These are phyloP conservation scores for Triangularia verruculosa DNA, from an alignment of 2,329 filamentous ascomycete species.

Conservation along the genomic window DNA sequence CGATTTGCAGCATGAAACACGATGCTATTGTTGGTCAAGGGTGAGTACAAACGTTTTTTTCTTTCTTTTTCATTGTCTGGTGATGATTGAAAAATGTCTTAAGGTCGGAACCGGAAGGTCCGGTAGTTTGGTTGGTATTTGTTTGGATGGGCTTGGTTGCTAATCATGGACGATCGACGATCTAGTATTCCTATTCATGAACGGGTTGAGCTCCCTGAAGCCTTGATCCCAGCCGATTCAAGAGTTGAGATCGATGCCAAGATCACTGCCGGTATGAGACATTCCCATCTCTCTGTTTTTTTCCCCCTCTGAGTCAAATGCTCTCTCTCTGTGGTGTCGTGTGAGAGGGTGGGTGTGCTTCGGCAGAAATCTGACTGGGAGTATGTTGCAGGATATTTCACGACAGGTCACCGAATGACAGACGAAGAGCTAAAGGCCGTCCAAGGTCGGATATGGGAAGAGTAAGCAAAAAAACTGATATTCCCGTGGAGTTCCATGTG, in stretches of 20 bases:
- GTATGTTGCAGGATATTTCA: constrained; percentile 62
- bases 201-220: constrained; percentile 86
- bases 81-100: background rate
- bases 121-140: background rate
- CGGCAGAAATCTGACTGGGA: constrained; percentile 25
- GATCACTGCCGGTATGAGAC: constrained; percentile 78
- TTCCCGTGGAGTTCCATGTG: background rate
- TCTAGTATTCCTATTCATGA: constrained; percentile 78
- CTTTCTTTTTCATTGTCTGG: background rate
- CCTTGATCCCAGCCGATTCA: constrained; percentile 90
- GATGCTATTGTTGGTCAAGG: constrained; percentile 84
- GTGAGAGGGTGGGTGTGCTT: background rate
- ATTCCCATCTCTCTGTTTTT: constrained; percentile 10
- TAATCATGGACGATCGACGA: background rate
- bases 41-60: constrained; percentile 39
- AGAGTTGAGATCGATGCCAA: constrained; percentile 99
- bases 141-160: background rate
- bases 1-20: constrained; percentile 71
- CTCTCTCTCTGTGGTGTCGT: background rate
- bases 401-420: constrained; percentile 84
- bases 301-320: background rate
- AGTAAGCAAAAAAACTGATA: constrained; percentile 46
- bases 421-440: constrained; percentile 82
- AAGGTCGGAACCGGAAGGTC: background rate
- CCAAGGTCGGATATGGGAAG: constrained; percentile 89